Percentiles rank a stretch among this genome's conserved stretches.
phyloP scores from a whole-genome alignment of 2,329 filamentous ascomycete species.

The Diaporthe humulicola region DNA sequence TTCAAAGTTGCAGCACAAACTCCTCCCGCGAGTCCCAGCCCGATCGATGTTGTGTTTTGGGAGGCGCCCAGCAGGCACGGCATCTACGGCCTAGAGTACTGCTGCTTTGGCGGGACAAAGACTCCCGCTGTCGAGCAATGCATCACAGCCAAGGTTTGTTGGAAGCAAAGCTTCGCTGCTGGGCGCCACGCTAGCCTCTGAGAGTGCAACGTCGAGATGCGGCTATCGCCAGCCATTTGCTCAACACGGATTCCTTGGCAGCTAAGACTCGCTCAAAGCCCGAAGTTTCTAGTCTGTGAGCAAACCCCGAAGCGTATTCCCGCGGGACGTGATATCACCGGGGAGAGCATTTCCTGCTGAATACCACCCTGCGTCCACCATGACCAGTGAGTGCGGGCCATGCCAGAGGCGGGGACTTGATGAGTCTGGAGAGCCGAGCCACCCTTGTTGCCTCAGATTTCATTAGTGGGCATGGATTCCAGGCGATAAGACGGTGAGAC shows the following conservation, averaged over 20 bases:
- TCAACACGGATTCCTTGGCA: slow-evolving; percentile 4
- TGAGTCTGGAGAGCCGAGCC: slow-evolving; percentile 1
- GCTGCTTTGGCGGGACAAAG: not conserved
- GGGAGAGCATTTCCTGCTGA: not conserved
- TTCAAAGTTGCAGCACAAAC: not conserved
- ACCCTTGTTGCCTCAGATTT: slow-evolving; percentile 18
- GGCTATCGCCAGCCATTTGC: slow-evolving; percentile 29
- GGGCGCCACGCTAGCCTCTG: not conserved
- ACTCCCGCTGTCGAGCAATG: not conserved
- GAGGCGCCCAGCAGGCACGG: not conserved
- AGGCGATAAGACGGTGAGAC: slow-evolving; percentile 18
- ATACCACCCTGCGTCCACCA: not conserved
- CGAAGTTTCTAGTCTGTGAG: slow-evolving; percentile 1
- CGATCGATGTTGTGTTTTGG: not conserved
- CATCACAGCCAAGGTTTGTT: not conserved
- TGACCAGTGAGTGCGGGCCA: not conserved
- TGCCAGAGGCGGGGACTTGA: not conserved
- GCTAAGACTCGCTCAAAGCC: slow-evolving; percentile 12
- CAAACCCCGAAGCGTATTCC: slow-evolving; percentile 28
- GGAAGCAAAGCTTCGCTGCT: not conserved
- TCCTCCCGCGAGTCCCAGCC: not conserved
- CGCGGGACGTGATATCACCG: slow-evolving; percentile 17
- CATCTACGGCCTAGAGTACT: not conserved
- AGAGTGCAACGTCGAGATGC: slow-evolving; percentile 16
- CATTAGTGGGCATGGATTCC: not conserved